A percentile compares a stretch with the other conserved stretches of the same genome.
Evolutionary conservation across 169 alveolate species (phyloP).

Genomic region (Plasmodium berghei): DNA sequence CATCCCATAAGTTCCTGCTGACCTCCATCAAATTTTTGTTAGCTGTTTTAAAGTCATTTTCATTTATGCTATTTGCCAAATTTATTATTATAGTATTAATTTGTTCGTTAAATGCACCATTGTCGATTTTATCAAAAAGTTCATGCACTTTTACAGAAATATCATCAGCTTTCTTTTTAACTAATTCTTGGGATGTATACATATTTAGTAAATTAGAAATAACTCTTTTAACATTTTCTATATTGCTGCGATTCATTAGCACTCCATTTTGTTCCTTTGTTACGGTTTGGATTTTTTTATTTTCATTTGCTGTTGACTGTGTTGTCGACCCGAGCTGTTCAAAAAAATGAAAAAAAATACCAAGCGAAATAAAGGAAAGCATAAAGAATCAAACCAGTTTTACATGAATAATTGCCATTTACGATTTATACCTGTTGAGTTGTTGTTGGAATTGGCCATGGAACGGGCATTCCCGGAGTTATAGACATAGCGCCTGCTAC

Average conservation of each 20-base stretch:
- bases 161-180: conserved; percentile 81
- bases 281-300: conserved; percentile 81
- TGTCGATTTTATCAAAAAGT: conserved; percentile 80
- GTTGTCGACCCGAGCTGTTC: conserved; percentile 80
- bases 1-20: conserved; percentile 88
- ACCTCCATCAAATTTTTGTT: conserved; percentile 83
- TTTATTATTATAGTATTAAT: conserved; percentile 82
- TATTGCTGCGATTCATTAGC: conserved; percentile 75
- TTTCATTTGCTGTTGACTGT: conserved; percentile 80
- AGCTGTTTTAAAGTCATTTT: conserved; percentile 86
- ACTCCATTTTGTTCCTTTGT: conserved; percentile 80
- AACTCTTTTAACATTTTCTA: conserved; percentile 76
- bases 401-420: conserved; percentile 25
- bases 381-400: conserved; percentile 79
- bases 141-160: conserved; percentile 81
- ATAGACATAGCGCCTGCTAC: conserved; percentile 89
- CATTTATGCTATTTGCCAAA: conserved; percentile 82
- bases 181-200: conserved; percentile 60
- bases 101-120: conserved; percentile 84
- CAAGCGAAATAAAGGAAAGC: not conserved
- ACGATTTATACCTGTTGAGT: conserved; percentile 85
- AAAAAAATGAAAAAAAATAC: not conserved
- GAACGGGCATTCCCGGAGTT: conserved; percentile 92
- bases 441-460: conserved; percentile 93
- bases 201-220: conserved; percentile 63